Percentiles rank a stretch among this genome's conserved stretches.
Conservation (phyloP, 768 basidiomycete genomes). For the Lactifluus pinguis region DNA sequence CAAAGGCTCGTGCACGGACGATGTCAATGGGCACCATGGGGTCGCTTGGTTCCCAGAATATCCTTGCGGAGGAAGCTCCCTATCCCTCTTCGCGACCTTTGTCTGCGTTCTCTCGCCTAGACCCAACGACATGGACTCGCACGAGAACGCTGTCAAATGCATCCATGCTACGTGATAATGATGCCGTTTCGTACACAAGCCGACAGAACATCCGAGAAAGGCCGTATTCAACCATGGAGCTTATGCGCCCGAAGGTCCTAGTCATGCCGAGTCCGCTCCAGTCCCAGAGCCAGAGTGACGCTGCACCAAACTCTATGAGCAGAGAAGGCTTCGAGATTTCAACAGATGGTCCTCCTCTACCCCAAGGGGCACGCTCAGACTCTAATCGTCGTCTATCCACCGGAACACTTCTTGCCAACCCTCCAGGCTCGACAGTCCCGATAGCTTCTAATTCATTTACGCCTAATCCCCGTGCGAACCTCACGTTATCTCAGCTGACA, state of each 20-base stretch:
- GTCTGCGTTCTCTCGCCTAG: conserved; percentile 60
- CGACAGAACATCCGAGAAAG: conserved; percentile 35
- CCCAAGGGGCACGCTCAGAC: conserved; percentile 58
- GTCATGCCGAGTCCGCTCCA: conserved; percentile 91
- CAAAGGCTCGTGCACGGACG: conserved; percentile 33
- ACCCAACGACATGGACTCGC: conserved; percentile 61
- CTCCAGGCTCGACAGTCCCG: conserved; percentile 29
- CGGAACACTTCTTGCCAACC: conserved; percentile 26
- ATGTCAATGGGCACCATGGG: conserved; percentile 41
- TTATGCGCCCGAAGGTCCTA: conserved; percentile 84
- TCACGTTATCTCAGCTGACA: conserved; percentile 73
- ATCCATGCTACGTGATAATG: conserved; percentile 54
- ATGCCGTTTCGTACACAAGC: conserved; percentile 32
- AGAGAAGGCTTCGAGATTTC: conserved; percentile 56
- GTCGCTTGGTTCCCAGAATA: conserved; percentile 27
- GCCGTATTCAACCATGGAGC: conserved; percentile 63
- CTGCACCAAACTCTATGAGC: conserved; percentile 28
- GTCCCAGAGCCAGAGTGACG: conserved; percentile 29
- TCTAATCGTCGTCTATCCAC: conserved; percentile 36
- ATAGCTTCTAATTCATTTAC: conserved; percentile 58
- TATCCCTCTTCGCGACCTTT: conserved; percentile 60
- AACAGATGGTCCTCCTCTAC: conserved; percentile 68
- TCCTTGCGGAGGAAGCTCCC: conserved; percentile 41
- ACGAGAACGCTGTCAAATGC: conserved; percentile 54
- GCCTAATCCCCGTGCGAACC: conserved; percentile 64